A percentile compares a stretch with the other conserved stretches of the same genome.
phyloP scores from a whole-genome alignment of 2,329 filamentous ascomycete species.

The Xylariaceae sp. region DNA sequence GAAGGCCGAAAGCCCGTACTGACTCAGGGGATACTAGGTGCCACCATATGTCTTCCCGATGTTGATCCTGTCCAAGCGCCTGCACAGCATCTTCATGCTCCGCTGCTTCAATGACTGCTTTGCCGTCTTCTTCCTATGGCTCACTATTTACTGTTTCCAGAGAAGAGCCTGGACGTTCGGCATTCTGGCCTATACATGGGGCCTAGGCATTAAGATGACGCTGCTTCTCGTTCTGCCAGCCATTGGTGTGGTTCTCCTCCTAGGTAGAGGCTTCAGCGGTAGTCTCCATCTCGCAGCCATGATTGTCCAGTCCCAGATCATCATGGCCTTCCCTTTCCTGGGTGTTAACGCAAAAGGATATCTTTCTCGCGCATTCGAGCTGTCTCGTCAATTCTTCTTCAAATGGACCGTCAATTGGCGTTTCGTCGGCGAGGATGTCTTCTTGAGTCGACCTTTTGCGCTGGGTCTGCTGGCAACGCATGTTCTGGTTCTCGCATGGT shows the following conservation, averaged over 20 bases:
- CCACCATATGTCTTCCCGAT: constrained; percentile 85
- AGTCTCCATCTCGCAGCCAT: constrained; percentile 64
- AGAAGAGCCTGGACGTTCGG: constrained; percentile 67
- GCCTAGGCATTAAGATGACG: constrained; percentile 93
- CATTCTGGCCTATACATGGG: constrained; percentile 67
- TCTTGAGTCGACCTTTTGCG: constrained; percentile 66
- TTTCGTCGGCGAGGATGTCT: constrained; percentile 78
- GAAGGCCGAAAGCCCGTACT: background rate
- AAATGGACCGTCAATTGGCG: constrained; percentile 99
- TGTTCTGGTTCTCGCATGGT: constrained; percentile 57
- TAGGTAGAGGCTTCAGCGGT: constrained; percentile 61
- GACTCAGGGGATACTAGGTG: constrained; percentile 42
- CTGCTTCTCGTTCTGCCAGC: constrained; percentile 77
- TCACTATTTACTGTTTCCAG: constrained; percentile 74
- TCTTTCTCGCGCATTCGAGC: constrained; percentile 77
- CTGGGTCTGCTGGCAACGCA: constrained; percentile 62
- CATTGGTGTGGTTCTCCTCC: constrained; percentile 68
- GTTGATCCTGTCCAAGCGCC: constrained; percentile 79
- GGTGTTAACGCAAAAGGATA: constrained; percentile 64
- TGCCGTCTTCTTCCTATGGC: constrained; percentile 76
- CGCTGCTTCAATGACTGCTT: constrained; percentile 96
- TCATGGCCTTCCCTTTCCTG: constrained; percentile 63
- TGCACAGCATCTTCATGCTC: constrained; percentile 90
- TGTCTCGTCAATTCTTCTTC: constrained; percentile 86
- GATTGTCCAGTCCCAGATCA: constrained; percentile 73